Conservation (phyloP, 768 basidiomycete genomes). For the Daedaleopsis nitida region DNA sequence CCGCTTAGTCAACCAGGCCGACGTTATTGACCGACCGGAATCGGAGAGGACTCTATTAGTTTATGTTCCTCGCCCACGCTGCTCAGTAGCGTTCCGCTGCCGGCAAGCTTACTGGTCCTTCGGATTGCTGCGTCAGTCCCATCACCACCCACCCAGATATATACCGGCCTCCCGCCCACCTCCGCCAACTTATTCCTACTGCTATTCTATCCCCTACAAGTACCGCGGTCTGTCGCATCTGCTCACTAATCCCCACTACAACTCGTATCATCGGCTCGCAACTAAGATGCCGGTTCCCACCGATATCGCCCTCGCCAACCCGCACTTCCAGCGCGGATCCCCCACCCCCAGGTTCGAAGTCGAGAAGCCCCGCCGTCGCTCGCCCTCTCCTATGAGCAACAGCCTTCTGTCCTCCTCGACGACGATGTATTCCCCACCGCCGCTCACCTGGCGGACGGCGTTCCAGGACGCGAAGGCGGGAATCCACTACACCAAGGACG, state of each 20-base stretch:
- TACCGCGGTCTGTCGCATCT: too few relatives aligned
- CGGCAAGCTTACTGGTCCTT: background rate
- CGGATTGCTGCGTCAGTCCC: background rate
- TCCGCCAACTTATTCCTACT: background rate
- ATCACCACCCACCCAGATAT: background rate
- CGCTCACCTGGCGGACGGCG: slow-evolving; percentile 22
- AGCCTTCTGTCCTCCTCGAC: background rate
- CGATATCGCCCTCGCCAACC: slow-evolving; percentile 9
- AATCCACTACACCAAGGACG: slow-evolving; percentile 29
- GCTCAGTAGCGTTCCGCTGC: background rate
- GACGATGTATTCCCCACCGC: slow-evolving; percentile 11
- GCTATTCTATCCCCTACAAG: background rate
- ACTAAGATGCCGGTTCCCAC: slow-evolving; percentile 17
- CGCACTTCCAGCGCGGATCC: slow-evolving; percentile 18
- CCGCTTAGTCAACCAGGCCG: background rate
- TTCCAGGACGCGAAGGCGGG: slow-evolving; percentile 27
- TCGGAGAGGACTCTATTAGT: too few relatives aligned
- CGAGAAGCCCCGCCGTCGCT: slow-evolving; percentile 16
- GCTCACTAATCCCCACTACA: background rate
- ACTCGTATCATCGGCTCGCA: background rate
- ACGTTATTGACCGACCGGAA: background rate
- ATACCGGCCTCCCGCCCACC: background rate
- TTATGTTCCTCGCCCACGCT: too few relatives aligned
- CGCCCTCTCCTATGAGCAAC: slow-evolving; percentile 2
- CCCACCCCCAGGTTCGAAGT: slow-evolving; percentile 18